Percentiles rank a stretch among this genome's conserved stretches.
These are phyloP conservation scores for Candida ipomoeae DNA, from an alignment of 805 yeast species.

Conservation along the genomic window DNA sequence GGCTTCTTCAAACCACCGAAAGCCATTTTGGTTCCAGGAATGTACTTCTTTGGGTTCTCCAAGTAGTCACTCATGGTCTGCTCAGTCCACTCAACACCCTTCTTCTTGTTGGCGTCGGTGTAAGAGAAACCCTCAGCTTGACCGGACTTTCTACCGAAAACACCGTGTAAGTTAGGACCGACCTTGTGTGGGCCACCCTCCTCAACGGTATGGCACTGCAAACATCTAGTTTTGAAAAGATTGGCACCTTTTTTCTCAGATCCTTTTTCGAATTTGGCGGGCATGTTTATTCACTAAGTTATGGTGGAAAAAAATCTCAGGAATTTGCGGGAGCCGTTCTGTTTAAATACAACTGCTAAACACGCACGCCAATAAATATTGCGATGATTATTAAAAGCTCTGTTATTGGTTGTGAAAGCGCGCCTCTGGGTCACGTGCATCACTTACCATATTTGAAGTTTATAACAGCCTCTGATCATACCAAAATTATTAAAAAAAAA, in stretches of 20 bases:
- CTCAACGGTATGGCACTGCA: conserved; percentile 98
- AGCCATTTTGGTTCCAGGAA: conserved; percentile 99
- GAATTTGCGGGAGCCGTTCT: conserved; percentile 2
- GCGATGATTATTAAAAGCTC: conserved; percentile 13
- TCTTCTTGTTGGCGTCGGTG: conserved; percentile 97
- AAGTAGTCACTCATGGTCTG: conserved; percentile 92
- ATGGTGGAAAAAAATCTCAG: background rate
- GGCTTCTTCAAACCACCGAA: conserved; percentile 99
- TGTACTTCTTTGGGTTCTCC: conserved; percentile 99
- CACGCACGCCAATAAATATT: conserved; percentile 15
- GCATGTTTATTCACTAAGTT: conserved; percentile 25
- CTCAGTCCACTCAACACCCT: conserved; percentile 84
- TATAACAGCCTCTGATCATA: too few relatives aligned
- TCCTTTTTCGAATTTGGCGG: conserved; percentile 44
- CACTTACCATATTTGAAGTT: background rate
- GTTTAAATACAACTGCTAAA: conserved; percentile 12
- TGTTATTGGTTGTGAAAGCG: conserved; percentile 13
- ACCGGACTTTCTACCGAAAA: conserved; percentile 91
- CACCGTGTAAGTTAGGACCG: conserved; percentile 97
- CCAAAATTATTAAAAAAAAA: too few relatives aligned
- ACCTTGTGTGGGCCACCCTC: conserved; percentile 96
- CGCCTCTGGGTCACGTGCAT: background rate
- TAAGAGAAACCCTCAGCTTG: conserved; percentile 88
- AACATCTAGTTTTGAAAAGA: conserved; percentile 97
- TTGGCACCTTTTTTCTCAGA: conserved; percentile 84